Evolutionary conservation across 1,139 yeast genomes (phyloP), one percentile per base, ranked within the genome.

Genomic region (Lipomyces yarrowii): DNA sequence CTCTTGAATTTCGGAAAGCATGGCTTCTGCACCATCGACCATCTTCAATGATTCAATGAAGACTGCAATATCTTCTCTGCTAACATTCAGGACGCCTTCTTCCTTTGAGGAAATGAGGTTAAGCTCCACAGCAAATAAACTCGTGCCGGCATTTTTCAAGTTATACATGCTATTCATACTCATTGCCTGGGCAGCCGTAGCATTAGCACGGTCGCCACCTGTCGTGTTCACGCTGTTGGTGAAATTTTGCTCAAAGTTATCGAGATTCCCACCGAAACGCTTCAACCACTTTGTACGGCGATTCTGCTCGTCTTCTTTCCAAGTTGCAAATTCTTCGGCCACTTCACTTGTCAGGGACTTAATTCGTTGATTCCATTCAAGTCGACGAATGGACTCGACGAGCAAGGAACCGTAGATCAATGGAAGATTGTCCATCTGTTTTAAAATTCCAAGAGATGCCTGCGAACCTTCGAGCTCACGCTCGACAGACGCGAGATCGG

Each of bases 341-440:
- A 88, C 80, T 63, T 82, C 83, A 52, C 80, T 79, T 0, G 84
- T 83, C 1, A 86, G 74, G 0, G 83, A 82, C 64, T 83, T 82
- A 56, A 89, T 77, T 60, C 84, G 84, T 60, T 82, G 82, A 33
- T 83, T 79, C 96, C 96, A 91, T 70, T 86, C 87, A 56, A 80
- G 79, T 69, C 94, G 87, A 62, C 96, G 83, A 64, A 89, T 77
- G 60, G 81, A 82, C 73, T 93, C 97, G 56, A 92, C 83, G 32
- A 91, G 74, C 74, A 87, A 82, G 37, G 90, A 83, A 0, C 98
- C 98, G 75, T 90, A 91, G 1, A 91, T 78, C 54, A 91, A 78
- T 0, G 98, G 98, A 61, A 92, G 76, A 74, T 91, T 97, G 21
- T 87, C 83, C 1, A 91, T 87, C 53, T 79, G 79, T 21, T 84